Percentiles rank a stretch among this genome's conserved stretches.
Evolutionary conservation across 1,284 basidiomycete genomes (phyloP).

Genomic region (Clitocybe nebularis): DNA sequence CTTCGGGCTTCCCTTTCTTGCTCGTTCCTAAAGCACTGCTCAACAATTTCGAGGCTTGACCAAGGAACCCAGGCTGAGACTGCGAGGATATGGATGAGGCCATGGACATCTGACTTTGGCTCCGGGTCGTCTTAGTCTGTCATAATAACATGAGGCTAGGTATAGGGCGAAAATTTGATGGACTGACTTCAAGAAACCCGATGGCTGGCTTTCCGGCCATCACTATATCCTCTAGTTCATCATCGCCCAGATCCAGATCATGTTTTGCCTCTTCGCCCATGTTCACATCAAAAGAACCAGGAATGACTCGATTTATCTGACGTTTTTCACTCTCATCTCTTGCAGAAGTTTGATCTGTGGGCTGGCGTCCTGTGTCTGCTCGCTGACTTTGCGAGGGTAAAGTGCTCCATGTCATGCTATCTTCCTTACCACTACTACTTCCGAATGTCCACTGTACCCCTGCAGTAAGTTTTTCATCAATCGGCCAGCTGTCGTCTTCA

Average conservation of each 20-base stretch:
- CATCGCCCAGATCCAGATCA: slow-evolving; percentile 29
- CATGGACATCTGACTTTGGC: slow-evolving; percentile 51
- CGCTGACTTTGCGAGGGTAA: slow-evolving; percentile 50
- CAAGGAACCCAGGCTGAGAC: slow-evolving; percentile 57
- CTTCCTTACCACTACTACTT: slow-evolving; percentile 44
- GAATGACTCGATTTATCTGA: slow-evolving; percentile 12
- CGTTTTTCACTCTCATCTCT: slow-evolving; percentile 5
- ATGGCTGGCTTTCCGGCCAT: slow-evolving; percentile 35
- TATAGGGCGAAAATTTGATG: slow-evolving; percentile 4
- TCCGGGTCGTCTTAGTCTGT: slow-evolving; percentile 26
- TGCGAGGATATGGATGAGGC: slow-evolving; percentile 51
- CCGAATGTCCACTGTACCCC: slow-evolving; percentile 56
- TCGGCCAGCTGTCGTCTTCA: slow-evolving; percentile 71
- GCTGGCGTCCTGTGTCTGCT: slow-evolving; percentile 29
- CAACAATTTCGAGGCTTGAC: slow-evolving; percentile 63
- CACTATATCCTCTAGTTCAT: slow-evolving; percentile 38
- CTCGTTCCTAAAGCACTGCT: slow-evolving; percentile 58
- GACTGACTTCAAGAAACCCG: slow-evolving; percentile 42
- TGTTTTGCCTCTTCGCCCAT: slow-evolving; percentile 25
- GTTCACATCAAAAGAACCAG: slow-evolving; percentile 22
- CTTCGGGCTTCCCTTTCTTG: slow-evolving; percentile 68
- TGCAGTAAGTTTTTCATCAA: slow-evolving; percentile 57
- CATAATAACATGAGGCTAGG: slow-evolving; percentile 6
- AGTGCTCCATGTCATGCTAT: slow-evolving; percentile 70
- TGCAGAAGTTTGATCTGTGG: slow-evolving; percentile 13